phyloP scores from a whole-genome alignment of 225 moss, liverwort and hornwort genomes.

The Climacium dendroides region DNA sequence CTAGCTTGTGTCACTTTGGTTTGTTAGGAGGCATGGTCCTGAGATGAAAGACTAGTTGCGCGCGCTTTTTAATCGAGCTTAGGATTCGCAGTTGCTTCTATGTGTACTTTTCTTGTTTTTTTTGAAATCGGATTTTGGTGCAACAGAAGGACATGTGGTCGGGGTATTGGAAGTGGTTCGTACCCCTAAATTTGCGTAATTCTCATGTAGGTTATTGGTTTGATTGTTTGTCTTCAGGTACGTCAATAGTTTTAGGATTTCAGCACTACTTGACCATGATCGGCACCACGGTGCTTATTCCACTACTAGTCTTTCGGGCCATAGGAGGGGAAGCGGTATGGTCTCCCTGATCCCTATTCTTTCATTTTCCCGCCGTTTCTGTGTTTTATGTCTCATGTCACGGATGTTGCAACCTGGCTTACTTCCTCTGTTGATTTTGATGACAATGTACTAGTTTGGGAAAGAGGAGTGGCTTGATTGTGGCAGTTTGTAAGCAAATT shows the following conservation, averaged over 20 bases:
- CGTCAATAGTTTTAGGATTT: conserved; percentile 33
- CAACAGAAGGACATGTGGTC: no score
- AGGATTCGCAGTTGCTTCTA: background rate
- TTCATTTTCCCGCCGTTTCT: background rate
- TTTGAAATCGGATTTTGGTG: background rate
- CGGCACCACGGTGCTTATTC: conserved; percentile 39
- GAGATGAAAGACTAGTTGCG: background rate
- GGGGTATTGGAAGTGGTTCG: background rate
- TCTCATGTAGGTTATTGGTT: background rate
- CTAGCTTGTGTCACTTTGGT: background rate
- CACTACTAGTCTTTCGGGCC: conserved; percentile 16
- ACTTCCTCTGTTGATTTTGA: background rate
- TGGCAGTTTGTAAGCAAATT: background rate
- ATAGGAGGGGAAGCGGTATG: conserved; percentile 28
- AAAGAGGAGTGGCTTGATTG: background rate
- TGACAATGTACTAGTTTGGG: background rate
- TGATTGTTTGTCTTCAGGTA: background rate
- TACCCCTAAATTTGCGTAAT: background rate
- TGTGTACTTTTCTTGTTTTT: background rate
- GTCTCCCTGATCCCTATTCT: background rate
- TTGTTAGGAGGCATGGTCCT: background rate
- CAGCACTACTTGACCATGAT: conserved; percentile 45
- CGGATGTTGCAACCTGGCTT: background rate
- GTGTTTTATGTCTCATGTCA: background rate
- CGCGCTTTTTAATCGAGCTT: background rate